These are phyloP conservation scores for Bothriochloa decipiens DNA, from an alignment of 176 grass and related monocot genomes.

Conservation along the genomic window DNA sequence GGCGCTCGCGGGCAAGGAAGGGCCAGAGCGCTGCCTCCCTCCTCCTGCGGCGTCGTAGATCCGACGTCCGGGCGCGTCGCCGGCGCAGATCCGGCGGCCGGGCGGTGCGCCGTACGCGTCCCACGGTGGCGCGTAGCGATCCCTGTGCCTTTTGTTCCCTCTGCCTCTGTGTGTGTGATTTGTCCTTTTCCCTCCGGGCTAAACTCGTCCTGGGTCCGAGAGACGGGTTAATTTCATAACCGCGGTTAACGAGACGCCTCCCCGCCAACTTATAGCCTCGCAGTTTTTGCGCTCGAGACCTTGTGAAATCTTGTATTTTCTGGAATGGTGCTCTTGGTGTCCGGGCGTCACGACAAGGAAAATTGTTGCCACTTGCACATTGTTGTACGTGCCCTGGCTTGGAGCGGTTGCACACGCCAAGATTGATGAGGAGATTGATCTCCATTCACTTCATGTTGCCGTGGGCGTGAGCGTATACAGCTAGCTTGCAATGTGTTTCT, in stretches of 20 bases:
- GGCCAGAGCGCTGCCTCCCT: conserved; percentile 31
- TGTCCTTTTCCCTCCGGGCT: conserved; percentile 28
- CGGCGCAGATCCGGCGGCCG: conserved; percentile 46
- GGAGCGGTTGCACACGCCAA: neutral
- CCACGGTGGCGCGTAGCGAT: conserved; percentile 36
- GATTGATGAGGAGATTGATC: neutral
- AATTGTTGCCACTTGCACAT: neutral
- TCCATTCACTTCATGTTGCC: neutral
- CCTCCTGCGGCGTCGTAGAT: conserved; percentile 36
- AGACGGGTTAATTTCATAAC: conserved; percentile 68
- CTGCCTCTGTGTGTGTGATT: neutral
- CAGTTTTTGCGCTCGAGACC: conserved; percentile 1
- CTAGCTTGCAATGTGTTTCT: neutral
- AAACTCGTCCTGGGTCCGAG: conserved; percentile 44
- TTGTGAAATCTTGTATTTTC: fast-evolving
- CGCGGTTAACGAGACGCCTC: conserved; percentile 49
- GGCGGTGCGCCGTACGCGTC: conserved; percentile 47
- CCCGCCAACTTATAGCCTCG: conserved; percentile 31
- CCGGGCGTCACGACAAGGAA: conserved; percentile 34
- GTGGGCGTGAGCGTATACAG: neutral
- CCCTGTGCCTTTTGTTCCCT: neutral
- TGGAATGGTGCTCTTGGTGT: neutral
- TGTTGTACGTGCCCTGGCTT: neutral
- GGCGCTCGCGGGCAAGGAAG: conserved; percentile 19
- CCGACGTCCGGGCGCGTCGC: neutral